Percentiles rank a stretch among this genome's conserved stretches.
phyloP scores from a whole-genome alignment of 2,329 filamentous ascomycete genomes.

The Scopulariopsis brevicaulis region DNA sequence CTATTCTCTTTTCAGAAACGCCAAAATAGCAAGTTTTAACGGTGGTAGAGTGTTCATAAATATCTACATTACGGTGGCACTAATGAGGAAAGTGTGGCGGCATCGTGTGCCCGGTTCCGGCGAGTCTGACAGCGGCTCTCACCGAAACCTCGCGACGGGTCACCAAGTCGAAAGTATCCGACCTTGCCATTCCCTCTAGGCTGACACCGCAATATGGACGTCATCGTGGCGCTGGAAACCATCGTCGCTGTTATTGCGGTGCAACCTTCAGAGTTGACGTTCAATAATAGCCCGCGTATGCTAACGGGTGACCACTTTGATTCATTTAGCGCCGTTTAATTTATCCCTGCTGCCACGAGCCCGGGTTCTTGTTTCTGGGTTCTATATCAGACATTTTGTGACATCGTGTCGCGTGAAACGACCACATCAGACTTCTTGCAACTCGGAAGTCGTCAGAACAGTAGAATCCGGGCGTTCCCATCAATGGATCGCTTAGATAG shows the following conservation, averaged over 20 bases:
- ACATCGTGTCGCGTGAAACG: not conserved
- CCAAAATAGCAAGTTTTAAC: not conserved
- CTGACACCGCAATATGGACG: no score
- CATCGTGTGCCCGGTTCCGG: not conserved
- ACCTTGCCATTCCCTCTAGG: not conserved
- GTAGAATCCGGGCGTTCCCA: no score
- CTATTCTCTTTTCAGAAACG: not conserved
- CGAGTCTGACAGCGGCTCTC: not conserved
- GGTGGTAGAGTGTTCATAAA: not conserved
- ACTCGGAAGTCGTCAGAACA: no score
- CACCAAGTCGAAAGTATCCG: not conserved
- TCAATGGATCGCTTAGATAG: no score
- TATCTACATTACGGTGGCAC: not conserved
- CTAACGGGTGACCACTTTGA: not conserved
- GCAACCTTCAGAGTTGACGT: no score
- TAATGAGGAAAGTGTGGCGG: not conserved
- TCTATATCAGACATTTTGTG: not conserved
- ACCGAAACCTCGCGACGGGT: not conserved
- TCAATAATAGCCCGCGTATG: not conserved
- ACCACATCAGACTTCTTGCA: no score
- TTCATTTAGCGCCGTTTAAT: not conserved
- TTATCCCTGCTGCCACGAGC: not conserved
- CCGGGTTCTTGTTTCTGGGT: not conserved
- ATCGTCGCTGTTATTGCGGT: no score
- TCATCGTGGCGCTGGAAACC: not conserved